Percentiles rank a stretch among this genome's conserved stretches.
phyloP scores from a whole-genome alignment of 805 yeast species.

The Metschnikowia noctiluminum region DNA sequence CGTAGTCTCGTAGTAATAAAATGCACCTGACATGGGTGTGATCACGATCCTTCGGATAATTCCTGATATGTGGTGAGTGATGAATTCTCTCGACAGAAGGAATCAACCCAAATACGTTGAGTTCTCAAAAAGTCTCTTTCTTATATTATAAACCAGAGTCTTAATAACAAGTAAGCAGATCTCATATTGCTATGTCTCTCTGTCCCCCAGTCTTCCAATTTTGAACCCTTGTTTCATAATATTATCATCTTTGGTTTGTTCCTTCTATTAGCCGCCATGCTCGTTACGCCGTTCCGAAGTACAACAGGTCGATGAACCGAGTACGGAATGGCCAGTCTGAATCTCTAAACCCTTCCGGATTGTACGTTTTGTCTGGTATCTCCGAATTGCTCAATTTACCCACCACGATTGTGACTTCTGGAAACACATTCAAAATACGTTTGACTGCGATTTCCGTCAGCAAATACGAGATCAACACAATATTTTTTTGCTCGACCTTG shows the following conservation, averaged over 20 bases:
- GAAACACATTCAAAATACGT: conserved; percentile 72
- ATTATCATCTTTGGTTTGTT: neutral
- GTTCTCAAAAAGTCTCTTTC: no score
- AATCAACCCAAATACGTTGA: no score
- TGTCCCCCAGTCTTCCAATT: no score
- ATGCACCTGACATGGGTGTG: no score
- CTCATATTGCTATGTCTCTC: no score
- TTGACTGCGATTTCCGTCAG: conserved; percentile 79
- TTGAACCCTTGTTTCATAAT: no score
- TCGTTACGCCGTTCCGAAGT: conserved; percentile 61
- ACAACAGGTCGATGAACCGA: conserved; percentile 70
- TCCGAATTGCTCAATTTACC: conserved; percentile 56
- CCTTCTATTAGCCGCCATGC: neutral
- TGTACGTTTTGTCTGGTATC: conserved; percentile 20
- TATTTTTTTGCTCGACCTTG: conserved; percentile 56
- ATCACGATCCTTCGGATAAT: no score
- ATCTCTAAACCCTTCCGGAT: conserved; percentile 42
- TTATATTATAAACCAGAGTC: no score
- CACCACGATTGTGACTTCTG: conserved; percentile 61
- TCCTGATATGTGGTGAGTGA: no score
- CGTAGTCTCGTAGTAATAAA: no score
- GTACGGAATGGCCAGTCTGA: conserved; percentile 58
- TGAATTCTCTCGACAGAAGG: no score
- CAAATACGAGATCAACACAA: conserved; percentile 65
- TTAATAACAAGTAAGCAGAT: no score